Evolutionary conservation across 169 alveolate genomes (phyloP), one percentile per base, ranked within the genome.

Genomic region (Babesia ovis): DNA sequence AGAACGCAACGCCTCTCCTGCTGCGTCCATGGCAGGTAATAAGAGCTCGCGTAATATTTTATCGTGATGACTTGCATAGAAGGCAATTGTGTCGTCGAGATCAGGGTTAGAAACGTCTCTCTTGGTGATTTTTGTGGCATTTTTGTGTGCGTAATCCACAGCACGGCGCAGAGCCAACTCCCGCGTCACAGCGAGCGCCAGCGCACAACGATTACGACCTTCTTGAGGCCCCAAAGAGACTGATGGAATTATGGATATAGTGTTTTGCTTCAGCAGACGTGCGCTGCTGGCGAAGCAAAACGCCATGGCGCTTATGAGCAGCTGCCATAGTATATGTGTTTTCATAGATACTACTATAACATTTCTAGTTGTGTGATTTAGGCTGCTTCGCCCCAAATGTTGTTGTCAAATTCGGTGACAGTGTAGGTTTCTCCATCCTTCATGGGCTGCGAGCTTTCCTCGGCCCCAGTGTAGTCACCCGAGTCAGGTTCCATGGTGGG

Each of bases 351-450:
- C 32, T 42, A 55, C 45, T 50, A 69, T n/a, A 32, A 55, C 54
- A 58, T 70, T 57, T 39, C 59, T 48, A 57, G 23, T 27, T n/a
- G 61, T n/a, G 45, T 23, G 45, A 61, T 14, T 71, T 54, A 73
- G 32, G 76, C 60, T 51, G 84, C 60, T 54, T 72, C 77, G 27
- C 89, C 82, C 89, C 89, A 81, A 68, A 81, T 73, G 51, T 69
- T 77, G 73, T 81, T 74, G 70, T 81, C 89, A 27, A 81, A 71
- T 27, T 81, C 89, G 16, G 89, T 54, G 31, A 81, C 89, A 32
- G 77, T 50, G 68, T 71, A 81, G 53, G 85, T 64, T 31, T 81
- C 89, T 31, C 67, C 89, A 46, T 66, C 89, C 55, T 35, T 57
- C 55, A 53, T 31, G 48, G 59, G 68, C 41, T 71, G 51, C 55